Base-by-base conservation (phyloP, 2,329 filamentous ascomycete genomes). In the Trichoderma breve region DNA sequence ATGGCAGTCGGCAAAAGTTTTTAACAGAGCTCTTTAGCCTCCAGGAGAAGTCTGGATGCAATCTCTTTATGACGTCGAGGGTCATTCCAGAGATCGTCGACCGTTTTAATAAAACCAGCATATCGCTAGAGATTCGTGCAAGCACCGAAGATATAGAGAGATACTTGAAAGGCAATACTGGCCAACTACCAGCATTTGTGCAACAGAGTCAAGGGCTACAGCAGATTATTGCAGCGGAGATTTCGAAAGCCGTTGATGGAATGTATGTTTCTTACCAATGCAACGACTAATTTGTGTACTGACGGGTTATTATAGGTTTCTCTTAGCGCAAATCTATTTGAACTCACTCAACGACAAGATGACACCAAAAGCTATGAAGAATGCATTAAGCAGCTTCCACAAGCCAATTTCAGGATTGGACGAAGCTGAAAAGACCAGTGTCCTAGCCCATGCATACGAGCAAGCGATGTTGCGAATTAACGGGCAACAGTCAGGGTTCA, bases 51-150 rank as follows among this genome's bases (percentile, higher is more conserved):
- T 11, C 1, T 15, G 39, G 15, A 15, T 18, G 12, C 1, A 72
- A 62, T 12, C 8, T 36, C 2, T 69, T 72, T 24, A 6, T 28
- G 4, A 72, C 70, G 15, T 72, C 0, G 78, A 85, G 18, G 30
- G 11, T 2, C 15, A 36, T 30, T n/a, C 34, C 53, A 43, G 53
- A 71, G 4, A 55, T 73, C 1, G 8, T 18, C 11, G 12, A 21
- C 7, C n/a, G 9, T 7, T 62, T 57, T 21, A 55, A 8, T 15
- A 5, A 5, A 1, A 4, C 2, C 12, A 32, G 24, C 26, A 24
- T 51, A 11, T 34, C 15, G 1, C 18, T 68, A 6, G 70, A 69
- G 28, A 69, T 72, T 7, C 36, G 36, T 7, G 36, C 55, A 26
- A 51, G 15, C 18, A 14, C 30, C 4, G 55, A 68, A 39, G 70